Conservation (phyloP, 2,329 filamentous ascomycete species). For the Pseudogymnoascus sp. region DNA sequence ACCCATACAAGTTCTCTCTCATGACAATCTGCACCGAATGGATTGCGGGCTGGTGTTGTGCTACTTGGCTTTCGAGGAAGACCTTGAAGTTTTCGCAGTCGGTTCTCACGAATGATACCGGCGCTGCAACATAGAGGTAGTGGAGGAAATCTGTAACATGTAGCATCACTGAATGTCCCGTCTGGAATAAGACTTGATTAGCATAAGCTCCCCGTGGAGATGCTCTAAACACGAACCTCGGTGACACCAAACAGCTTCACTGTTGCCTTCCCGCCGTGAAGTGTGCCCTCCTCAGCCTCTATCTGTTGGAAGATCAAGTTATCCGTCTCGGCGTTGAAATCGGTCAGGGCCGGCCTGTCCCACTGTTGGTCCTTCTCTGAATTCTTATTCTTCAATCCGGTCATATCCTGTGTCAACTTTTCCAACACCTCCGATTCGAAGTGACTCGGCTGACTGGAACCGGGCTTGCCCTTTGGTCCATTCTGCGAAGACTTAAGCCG, state of each 20-base stretch:
- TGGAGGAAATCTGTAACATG: conserved; percentile 95
- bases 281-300: conserved; percentile 81
- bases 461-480: conserved; percentile 52
- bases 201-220: background rate
- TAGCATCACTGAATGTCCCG: conserved; percentile 83
- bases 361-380: conserved; percentile 90
- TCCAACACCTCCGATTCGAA: conserved; percentile 93
- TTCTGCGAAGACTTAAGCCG: conserved; percentile 58
- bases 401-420: conserved; percentile 91
- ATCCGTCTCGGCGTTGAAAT: conserved; percentile 57
- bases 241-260: conserved; percentile 94
- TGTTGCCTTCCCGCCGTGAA: conserved; percentile 65
- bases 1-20: conserved; percentile 87
- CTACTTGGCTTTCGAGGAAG: conserved; percentile 72
- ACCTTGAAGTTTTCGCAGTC: conserved; percentile 73
- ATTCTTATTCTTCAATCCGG: conserved; percentile 75
- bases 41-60: conserved; percentile 65
- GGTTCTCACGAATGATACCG: conserved; percentile 66
- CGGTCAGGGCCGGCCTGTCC: conserved; percentile 57
- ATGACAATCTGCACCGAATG: conserved; percentile 74
- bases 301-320: conserved; percentile 90
- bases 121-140: conserved; percentile 89
- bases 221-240: conserved; percentile 42
- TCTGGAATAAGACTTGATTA: conserved; percentile 27
- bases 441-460: conserved; percentile 71